These are phyloP conservation scores for Talaromyces sp. DNA, from an alignment of 2,329 filamentous ascomycete genomes.

Conservation along the genomic window DNA sequence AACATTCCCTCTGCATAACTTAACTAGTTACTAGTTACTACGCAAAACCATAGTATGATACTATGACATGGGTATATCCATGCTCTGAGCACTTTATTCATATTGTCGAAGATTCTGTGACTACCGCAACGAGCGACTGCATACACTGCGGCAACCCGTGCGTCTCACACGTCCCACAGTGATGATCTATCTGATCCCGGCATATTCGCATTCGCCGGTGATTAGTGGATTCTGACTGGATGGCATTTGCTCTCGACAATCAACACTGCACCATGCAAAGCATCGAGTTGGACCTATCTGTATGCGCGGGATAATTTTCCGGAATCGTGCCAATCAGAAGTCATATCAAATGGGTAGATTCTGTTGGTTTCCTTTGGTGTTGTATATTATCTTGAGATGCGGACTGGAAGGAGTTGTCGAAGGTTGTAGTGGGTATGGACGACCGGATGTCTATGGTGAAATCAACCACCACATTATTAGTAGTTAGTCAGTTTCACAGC, in stretches of 20 bases:
- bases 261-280: neutral
- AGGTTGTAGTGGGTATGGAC: neutral
- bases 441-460: neutral
- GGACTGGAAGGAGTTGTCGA: neutral
- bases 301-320: neutral
- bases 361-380: neutral
- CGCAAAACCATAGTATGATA: too few species aligned
- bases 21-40: too few species aligned
- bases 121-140: neutral
- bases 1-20: neutral
- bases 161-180: neutral
- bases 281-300: neutral
- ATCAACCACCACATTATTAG: neutral
- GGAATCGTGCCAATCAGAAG: neutral
- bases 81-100: neutral
- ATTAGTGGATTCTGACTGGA: neutral
- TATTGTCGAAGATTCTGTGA: neutral
- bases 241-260: neutral
- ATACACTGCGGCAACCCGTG: neutral
- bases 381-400: neutral
- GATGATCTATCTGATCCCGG: slow-evolving; percentile 1
- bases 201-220: neutral
- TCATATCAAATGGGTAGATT: neutral
- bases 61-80: neutral
- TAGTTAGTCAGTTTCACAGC: neutral